A percentile compares a stretch with the other conserved stretches of the same genome.
Conservation (phyloP, 2,329 filamentous ascomycete genomes). For the Venturia oleaginea region DNA sequence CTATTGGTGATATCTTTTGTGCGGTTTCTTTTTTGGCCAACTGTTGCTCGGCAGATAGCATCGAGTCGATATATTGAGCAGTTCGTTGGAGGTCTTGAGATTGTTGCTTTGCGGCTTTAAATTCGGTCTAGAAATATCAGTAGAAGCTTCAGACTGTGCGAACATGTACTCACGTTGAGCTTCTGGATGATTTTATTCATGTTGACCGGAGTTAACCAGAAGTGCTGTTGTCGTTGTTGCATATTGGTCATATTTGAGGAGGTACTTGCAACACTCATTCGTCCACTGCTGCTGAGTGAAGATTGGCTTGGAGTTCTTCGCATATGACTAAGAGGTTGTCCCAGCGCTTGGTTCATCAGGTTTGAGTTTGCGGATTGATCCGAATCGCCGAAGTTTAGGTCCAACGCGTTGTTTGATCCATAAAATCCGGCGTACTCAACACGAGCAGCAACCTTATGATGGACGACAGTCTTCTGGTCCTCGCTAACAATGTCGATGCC, state of each 20-base stretch:
- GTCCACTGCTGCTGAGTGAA: slow-evolving; percentile 53
- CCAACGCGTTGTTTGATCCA: slow-evolving; percentile 65
- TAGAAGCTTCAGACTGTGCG: background rate
- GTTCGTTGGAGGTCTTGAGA: slow-evolving; percentile 77
- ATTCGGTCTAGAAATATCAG: slow-evolving; percentile 57
- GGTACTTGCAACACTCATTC: slow-evolving; percentile 43
- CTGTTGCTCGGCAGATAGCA: slow-evolving; percentile 52
- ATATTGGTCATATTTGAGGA: slow-evolving; percentile 57
- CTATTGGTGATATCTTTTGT: slow-evolving; percentile 34
- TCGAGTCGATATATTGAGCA: slow-evolving; percentile 66
- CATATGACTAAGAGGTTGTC: slow-evolving; percentile 55
- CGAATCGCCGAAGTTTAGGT: slow-evolving; percentile 87
- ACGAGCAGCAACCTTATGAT: slow-evolving; percentile 95
- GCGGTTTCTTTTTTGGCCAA: slow-evolving; percentile 48
- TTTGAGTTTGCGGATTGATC: slow-evolving; percentile 66
- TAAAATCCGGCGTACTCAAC: slow-evolving; percentile 90
- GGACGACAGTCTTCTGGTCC: slow-evolving; percentile 95
- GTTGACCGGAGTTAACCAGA: slow-evolving; percentile 80
- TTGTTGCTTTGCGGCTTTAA: slow-evolving; percentile 82
- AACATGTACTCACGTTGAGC: slow-evolving; percentile 55
- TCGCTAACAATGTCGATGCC: slow-evolving; percentile 98
- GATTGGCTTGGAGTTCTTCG: slow-evolving; percentile 49
- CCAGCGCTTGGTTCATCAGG: slow-evolving; percentile 58
- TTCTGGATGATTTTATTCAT: slow-evolving; percentile 92
- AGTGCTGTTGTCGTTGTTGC: slow-evolving; percentile 57